Evolutionary conservation across 2,329 filamentous ascomycete genomes (phyloP), one percentile per base, ranked within the genome.

Genomic region (Fusarium globosum): DNA sequence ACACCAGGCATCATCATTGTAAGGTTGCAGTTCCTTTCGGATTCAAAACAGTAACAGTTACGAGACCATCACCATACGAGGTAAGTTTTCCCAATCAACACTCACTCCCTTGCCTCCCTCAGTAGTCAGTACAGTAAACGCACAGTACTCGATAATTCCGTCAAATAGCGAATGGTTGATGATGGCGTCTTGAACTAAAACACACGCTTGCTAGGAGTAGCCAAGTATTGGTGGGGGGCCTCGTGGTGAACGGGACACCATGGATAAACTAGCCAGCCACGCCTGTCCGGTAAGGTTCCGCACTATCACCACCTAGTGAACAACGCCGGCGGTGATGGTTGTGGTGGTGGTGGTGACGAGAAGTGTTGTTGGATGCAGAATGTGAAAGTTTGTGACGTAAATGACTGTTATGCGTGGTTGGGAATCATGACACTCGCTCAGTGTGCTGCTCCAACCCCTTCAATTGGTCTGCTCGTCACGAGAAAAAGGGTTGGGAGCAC

Each of bases 231-330:
- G 76, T 76, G 71, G 76, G 76, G 73, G 65, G 62, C 73, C 68
- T 72, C 68, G 67, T 76, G 69, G 75, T 76, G 65, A 76, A 76
- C 69, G 65, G 68, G 72, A 77, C 68, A 73, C 60, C 62, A 52
- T 58, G 52, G 68, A 59, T 36, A 51, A 61, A 36, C 30, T 38
- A 69, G 35, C 51, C 67, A 68, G 61, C 57, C 65, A 73, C 70
- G 72, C 68, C 68, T 78, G 51, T 62, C 61, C 65, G 71, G 76
- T 65, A 77, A 51, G 65, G 67, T 78, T 75, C 72, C 75, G 73
- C 75, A 75, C 76, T 71, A 68, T 64, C 33, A 64, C 49, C 43
- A 36, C 33, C n/a, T 64, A 38, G 57, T 51, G 57, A 62, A 70
- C 46, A 55, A 28, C 52, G 46, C 65, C 51, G 53, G 56, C 64